Evolutionary conservation across 2,329 filamentous ascomycete species (phyloP), one percentile per base, ranked within the genome.

Genomic region (Cadophora gregata): DNA sequence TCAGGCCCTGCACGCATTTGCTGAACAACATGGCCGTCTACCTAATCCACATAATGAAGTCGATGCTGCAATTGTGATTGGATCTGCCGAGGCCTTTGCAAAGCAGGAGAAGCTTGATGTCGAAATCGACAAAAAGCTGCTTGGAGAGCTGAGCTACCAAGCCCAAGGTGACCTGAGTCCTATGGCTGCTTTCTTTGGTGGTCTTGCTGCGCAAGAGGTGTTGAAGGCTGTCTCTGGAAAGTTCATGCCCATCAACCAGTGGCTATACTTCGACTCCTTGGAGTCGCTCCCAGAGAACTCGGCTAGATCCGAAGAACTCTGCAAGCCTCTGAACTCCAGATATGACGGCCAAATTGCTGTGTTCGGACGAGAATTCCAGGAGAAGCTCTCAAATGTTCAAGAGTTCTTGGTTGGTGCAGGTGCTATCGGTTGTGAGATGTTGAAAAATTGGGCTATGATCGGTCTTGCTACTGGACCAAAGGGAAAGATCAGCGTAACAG

Each of bases 371-470:
- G 92, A 97, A 70, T 99, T 90, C 80, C 96, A 99, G 80, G 91
- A 97, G 61, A 97, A 97, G 84, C 86, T 99, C 72, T 87, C 90
- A 68, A 97, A 97, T 75, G 81, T 96, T 69, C 96, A 90, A 76
- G 89, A 98, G 75, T 99, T 99, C 83, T 85, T 99, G 64, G 96
- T 99, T 66, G 96, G 96, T 73, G 93, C 96, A 56, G 96, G 96
- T 75, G 96, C 96, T 70, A 99, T 99, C 78, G 96, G 96, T 55
- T 99, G 96, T 77, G 96, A 99, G 78, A 99, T 98, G 91, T 83
- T 99, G 73, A 99, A 99, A 87, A 98, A 98, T 80, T 99, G 96
- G 94, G 95, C 96, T 42, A 96, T 99, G 94, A 97, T 98, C 78
- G 96, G 96, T 72, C 84, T 99, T 33, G 95, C 91, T 53, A 92